Percentiles rank a stretch among this genome's conserved stretches.
Conservation (phyloP, 2,329 filamentous ascomycete species). For the Epichloe uncinata region DNA sequence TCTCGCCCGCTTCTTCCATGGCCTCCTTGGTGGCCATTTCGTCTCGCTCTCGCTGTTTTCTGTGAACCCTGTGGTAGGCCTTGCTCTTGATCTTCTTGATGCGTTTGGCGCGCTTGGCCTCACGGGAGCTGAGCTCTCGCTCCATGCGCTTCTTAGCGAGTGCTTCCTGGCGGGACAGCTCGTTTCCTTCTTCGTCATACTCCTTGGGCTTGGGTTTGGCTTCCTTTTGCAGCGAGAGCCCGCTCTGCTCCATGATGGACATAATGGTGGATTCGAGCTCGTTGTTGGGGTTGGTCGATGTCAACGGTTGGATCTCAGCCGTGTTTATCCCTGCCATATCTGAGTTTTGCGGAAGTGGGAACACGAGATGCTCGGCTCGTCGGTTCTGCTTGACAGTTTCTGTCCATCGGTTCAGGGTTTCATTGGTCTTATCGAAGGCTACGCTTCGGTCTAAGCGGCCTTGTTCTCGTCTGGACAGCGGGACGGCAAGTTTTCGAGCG, state of each 20-base stretch:
- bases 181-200: slow-evolving; percentile 57
- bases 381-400: slow-evolving; percentile 93
- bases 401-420: slow-evolving; percentile 80
- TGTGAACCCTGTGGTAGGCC: slow-evolving; percentile 80
- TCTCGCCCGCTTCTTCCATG: slow-evolving; percentile 42
- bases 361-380: slow-evolving; percentile 76
- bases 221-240: slow-evolving; percentile 43
- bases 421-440: slow-evolving; percentile 82
- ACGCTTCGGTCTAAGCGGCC: slow-evolving; percentile 68
- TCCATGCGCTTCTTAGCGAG: slow-evolving; percentile 64
- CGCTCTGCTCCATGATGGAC: slow-evolving; percentile 80
- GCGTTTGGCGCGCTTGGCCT: slow-evolving; percentile 76
- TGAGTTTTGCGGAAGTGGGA: slow-evolving; percentile 67
- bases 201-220: slow-evolving; percentile 42
- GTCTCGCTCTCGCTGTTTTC: slow-evolving; percentile 51
- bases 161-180: slow-evolving; percentile 57
- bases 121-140: slow-evolving; percentile 74
- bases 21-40: slow-evolving; percentile 38
- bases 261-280: slow-evolving; percentile 80
- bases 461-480: slow-evolving; percentile 74
- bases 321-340: slow-evolving; percentile 45
- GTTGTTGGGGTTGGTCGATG: slow-evolving; percentile 51
- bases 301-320: slow-evolving; percentile 52
- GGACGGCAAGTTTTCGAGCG: slow-evolving; percentile 61
- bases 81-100: slow-evolving; percentile 99